phyloP scores from a whole-genome alignment of 139 green algal species.

The Chlorella sp. region DNA sequence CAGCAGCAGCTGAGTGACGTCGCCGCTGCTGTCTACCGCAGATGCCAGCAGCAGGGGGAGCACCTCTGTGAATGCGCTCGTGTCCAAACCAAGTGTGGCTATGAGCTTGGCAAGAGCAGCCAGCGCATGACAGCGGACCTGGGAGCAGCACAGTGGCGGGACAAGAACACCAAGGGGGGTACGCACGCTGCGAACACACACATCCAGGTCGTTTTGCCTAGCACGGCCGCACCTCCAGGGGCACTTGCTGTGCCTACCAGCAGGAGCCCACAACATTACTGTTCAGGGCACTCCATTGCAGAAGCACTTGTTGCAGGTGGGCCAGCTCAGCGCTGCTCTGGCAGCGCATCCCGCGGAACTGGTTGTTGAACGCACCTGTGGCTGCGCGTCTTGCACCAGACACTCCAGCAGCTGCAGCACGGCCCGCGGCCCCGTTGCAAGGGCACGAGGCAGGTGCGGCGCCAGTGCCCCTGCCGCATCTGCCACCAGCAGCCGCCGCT shows the following conservation, averaged over 20 bases:
- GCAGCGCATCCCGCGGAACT: too few relatives aligned
- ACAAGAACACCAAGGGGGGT: too few relatives aligned
- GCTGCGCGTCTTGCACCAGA: background rate
- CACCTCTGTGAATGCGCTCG: background rate
- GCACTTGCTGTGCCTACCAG: too few relatives aligned
- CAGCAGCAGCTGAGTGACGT: background rate
- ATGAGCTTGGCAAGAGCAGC: background rate
- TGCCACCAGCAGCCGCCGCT: constrained; percentile 1
- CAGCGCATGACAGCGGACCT: background rate
- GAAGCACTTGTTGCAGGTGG: too few relatives aligned
- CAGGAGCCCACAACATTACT: too few relatives aligned
- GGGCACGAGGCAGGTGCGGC: background rate
- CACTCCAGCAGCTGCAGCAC: background rate
- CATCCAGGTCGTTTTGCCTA: too few relatives aligned
- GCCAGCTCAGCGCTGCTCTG: too few relatives aligned
- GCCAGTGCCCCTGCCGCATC: background rate
- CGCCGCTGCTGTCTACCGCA: background rate
- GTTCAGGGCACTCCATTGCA: too few relatives aligned
- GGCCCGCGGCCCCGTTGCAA: background rate
- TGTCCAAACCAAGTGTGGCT: background rate
- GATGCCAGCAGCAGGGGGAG: background rate
- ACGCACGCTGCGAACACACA: too few relatives aligned
- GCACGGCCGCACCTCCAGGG: too few relatives aligned
- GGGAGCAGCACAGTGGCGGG: background rate
- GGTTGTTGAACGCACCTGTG: background rate